Conservation (phyloP, 257 asterid genomes). For the Leptodermis oblonga region DNA sequence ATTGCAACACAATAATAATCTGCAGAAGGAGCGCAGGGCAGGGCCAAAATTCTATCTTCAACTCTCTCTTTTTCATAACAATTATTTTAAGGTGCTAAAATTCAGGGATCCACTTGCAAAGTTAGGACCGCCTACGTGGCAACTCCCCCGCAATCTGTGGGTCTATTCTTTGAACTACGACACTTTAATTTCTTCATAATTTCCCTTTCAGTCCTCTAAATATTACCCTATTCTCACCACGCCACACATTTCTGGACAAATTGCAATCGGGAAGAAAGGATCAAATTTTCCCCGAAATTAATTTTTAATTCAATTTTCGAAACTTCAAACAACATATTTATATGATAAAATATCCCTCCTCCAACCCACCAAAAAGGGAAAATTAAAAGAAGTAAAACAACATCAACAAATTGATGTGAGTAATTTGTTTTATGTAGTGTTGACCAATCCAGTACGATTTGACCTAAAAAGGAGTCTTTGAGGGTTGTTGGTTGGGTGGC, state of each 20-base stretch:
- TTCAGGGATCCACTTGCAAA: conserved; percentile 9
- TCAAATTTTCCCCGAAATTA: too few relatives aligned
- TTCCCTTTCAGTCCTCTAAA: neutral
- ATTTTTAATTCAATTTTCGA: too few relatives aligned
- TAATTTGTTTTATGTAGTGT: neutral
- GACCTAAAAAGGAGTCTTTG: neutral
- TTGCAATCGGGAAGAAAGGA: too few relatives aligned
- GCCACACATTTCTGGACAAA: too few relatives aligned
- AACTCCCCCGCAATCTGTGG: conserved; percentile 20
- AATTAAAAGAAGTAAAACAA: too few relatives aligned
- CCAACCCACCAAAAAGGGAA: too few relatives aligned
- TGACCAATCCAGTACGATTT: neutral
- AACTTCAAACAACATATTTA: too few relatives aligned
- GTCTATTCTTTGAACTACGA: conserved; percentile 11
- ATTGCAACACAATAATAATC: too few relatives aligned
- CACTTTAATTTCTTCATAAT: neutral
- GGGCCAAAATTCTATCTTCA: conserved; percentile 8
- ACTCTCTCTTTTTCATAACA: conserved; percentile 2
- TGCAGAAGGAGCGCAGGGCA: too few relatives aligned
- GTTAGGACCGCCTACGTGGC: conserved; percentile 8
- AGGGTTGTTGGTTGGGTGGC: neutral
- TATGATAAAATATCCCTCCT: too few relatives aligned
- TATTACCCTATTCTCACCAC: too few relatives aligned
- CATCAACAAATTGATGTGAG: neutral
- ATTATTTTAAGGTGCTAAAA: neutral